Conservation (phyloP, 2,329 filamentous ascomycete species). For the Hypoxylon sp. region DNA sequence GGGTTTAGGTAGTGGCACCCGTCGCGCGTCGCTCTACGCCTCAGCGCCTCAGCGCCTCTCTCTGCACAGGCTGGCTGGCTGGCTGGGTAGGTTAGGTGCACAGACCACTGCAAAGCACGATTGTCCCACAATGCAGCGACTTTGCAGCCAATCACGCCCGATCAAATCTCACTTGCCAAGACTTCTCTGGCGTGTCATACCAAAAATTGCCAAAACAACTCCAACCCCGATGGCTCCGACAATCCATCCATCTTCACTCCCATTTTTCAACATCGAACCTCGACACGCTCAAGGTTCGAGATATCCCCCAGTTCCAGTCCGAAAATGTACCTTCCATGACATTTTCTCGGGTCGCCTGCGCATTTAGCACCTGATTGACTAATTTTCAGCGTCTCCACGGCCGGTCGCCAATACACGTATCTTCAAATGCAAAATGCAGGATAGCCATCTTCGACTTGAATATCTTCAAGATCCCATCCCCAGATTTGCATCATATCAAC, state of each 20-base stretch:
- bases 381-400: slow-evolving; percentile 41
- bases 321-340: slow-evolving; percentile 21
- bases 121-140: slow-evolving; percentile 7
- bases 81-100: slow-evolving; percentile 32
- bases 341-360: slow-evolving; percentile 45
- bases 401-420: slow-evolving; percentile 21
- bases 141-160: slow-evolving; percentile 49
- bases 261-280: slow-evolving; percentile 50
- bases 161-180: slow-evolving; percentile 41
- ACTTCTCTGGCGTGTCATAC: slow-evolving; percentile 45
- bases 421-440: slow-evolving; percentile 39
- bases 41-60: too few species aligned
- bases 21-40: slow-evolving; percentile 41
- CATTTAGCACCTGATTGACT: slow-evolving; percentile 42
- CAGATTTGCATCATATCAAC: slow-evolving; percentile 55
- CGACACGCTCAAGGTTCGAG: slow-evolving; percentile 28
- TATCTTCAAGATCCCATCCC: slow-evolving; percentile 47
- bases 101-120: slow-evolving; percentile 49
- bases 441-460: slow-evolving; percentile 50
- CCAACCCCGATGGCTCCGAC: slow-evolving; percentile 45
- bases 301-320: slow-evolving; percentile 20
- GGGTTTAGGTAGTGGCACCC: slow-evolving; percentile 40
- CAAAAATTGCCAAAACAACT: slow-evolving; percentile 52
- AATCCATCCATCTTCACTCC: slow-evolving; percentile 46
- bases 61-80: slow-evolving; percentile 25